phyloP scores from a whole-genome alignment of 176 grass and related monocot species.

The Puya raimondii region DNA sequence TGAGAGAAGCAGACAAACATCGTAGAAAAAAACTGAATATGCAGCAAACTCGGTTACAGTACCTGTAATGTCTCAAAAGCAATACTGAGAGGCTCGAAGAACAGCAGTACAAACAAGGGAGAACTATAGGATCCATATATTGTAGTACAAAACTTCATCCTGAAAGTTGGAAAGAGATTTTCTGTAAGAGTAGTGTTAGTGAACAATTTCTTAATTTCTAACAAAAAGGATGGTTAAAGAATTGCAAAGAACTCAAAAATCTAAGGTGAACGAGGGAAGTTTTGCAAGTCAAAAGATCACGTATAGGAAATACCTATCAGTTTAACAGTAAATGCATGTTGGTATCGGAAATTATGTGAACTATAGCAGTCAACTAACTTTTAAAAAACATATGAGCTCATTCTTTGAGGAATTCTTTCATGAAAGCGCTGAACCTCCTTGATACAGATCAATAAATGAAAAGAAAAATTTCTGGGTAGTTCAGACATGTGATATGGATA shows the following conservation, averaged over 20 bases:
- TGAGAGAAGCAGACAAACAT: too few relatives aligned
- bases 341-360: neutral
- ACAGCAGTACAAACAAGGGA: conserved; percentile 79
- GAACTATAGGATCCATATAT: conserved; percentile 67
- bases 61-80: conserved; percentile 96
- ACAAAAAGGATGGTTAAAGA: neutral
- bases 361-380: too few relatives aligned
- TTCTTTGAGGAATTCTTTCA: too few relatives aligned
- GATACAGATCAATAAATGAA: too few relatives aligned
- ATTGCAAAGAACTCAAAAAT: neutral
- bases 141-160: conserved; percentile 73
- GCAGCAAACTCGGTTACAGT: conserved; percentile 27
- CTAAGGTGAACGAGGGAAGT: neutral
- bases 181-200: conserved; percentile 10
- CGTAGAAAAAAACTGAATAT: too few relatives aligned
- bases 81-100: conserved; percentile 91
- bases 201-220: conserved; percentile 13
- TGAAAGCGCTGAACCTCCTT: too few relatives aligned
- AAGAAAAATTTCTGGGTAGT: too few relatives aligned
- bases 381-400: too few relatives aligned
- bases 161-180: conserved; percentile 23
- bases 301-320: neutral
- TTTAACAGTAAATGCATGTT: neutral
- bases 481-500: too few relatives aligned
- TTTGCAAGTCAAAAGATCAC: neutral